Evolutionary conservation across 495 filamentous ascomycete species (phyloP).

Genomic region (Ascodesmis nigricans): DNA sequence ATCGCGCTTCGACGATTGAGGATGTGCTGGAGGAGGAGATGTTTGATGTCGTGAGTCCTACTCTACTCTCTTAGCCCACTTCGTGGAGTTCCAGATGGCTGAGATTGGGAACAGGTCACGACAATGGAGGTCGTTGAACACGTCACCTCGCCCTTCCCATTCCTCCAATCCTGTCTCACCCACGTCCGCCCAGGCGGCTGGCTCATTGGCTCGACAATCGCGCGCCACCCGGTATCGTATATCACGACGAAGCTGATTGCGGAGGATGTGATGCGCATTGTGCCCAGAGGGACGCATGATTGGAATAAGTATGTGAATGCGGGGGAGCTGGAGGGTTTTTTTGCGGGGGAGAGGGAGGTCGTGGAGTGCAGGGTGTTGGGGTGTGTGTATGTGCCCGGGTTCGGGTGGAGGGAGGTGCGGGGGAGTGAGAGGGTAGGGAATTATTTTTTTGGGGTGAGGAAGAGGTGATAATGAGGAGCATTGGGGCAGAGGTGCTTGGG

Average conservation of each 20-base stretch:
- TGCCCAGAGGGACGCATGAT: slow-evolving; percentile 82
- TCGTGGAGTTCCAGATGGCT: background rate
- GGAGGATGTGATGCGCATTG: slow-evolving; percentile 68
- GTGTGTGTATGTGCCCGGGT: slow-evolving; percentile 68
- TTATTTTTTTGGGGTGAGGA: slow-evolving; percentile 85
- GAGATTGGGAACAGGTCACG: slow-evolving; percentile 37
- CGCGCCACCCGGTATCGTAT: slow-evolving; percentile 68
- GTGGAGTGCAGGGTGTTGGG: too few species aligned
- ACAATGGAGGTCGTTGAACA: slow-evolving; percentile 93
- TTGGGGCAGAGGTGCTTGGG: too few species aligned
- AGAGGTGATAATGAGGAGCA: too few species aligned
- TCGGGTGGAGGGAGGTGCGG: slow-evolving; percentile 71
- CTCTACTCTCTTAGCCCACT: slow-evolving; percentile 16
- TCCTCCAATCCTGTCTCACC: slow-evolving; percentile 43
- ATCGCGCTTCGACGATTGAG: slow-evolving; percentile 35
- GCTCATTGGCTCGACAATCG: slow-evolving; percentile 78
- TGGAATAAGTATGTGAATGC: slow-evolving; percentile 90
- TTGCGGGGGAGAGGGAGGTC: slow-evolving; percentile 27
- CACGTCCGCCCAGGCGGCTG: slow-evolving; percentile 78
- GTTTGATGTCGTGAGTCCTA: slow-evolving; percentile 16
- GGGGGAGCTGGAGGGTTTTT: slow-evolving; percentile 47
- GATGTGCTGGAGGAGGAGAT: slow-evolving; percentile 8
- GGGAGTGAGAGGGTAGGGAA: slow-evolving; percentile 79
- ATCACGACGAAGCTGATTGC: slow-evolving; percentile 78
- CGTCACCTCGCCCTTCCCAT: slow-evolving; percentile 45